These are phyloP conservation scores for Naganishia antarctica DNA, from an alignment of 768 basidiomycete species.

Conservation along the genomic window DNA sequence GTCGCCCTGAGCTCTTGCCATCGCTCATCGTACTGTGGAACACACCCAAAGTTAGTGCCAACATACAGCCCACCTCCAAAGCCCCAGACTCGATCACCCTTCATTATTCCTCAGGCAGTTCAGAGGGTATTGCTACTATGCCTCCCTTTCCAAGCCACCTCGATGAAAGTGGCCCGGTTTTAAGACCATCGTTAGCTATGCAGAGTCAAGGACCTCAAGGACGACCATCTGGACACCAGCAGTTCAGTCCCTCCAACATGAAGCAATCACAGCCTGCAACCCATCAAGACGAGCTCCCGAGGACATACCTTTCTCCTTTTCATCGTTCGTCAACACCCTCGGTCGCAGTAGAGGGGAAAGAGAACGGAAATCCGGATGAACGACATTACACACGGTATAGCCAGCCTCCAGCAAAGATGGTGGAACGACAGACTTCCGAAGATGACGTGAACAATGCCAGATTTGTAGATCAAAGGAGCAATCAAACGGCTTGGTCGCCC, in stretches of 20 bases:
- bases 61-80: too few species aligned
- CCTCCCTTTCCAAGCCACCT: not conserved
- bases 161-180: too few species aligned
- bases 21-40: too few species aligned
- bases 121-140: too few species aligned
- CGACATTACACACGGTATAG: not conserved
- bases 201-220: not conserved
- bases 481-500: not conserved
- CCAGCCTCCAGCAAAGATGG: not conserved
- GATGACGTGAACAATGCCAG: not conserved
- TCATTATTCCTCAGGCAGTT: too few species aligned
- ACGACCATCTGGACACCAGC: too few species aligned
- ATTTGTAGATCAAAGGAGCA: not conserved
- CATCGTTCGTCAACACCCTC: slow-evolving; percentile 16
- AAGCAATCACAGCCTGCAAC: too few species aligned
- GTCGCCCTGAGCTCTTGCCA: too few species aligned
- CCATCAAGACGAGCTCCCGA: slow-evolving; percentile 3
- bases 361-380: not conserved
- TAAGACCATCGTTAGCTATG: not conserved
- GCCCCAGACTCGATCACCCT: too few species aligned
- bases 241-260: too few species aligned
- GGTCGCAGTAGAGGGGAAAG: not conserved
- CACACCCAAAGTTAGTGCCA: too few species aligned
- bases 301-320: slow-evolving; percentile 8
- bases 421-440: not conserved